Base-by-base conservation (phyloP, 2,329 filamentous ascomycete genomes). In the Cladosporium sp. region DNA sequence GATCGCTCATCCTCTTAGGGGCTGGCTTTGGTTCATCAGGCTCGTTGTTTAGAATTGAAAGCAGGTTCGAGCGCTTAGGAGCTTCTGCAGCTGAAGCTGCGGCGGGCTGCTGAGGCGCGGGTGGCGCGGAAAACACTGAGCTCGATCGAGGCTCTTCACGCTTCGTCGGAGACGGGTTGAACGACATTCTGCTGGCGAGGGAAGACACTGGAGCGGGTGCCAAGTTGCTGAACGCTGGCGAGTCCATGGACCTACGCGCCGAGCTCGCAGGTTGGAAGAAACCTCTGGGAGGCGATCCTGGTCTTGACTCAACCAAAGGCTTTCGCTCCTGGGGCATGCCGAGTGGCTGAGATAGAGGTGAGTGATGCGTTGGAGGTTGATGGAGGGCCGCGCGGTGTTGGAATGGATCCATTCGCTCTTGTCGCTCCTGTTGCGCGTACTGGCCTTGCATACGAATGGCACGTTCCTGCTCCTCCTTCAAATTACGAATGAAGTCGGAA, bases 31-130 rank as follows among this genome's bases (percentile, higher is more conserved):
- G 66, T 53, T 73, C 68, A 37, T 68, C 69, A 19, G 68, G 62
- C 20, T 71, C 70, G 6, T 62, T 63, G 58, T 74, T 74, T 19
- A 74, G 60, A 4, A 74, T 64, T 2, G 66, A 68, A 40, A 68
- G 60, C 51, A 74, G 39, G 56, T 73, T 74, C 5, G 71, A 73
- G 13, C 70, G 67, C 62, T 73, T 74, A 3, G 71, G 71, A 10
- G 70, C 66, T 49, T 71, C 70, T 15, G 67, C 64, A 28, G 35
- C 61, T 15, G 67, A 64, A 1, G 36, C 61, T 13, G 62, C 57
- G 32, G 52, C 45, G 28, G 62, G 32, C 28, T 57, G 55, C n/a
- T 47, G 37, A 40, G 57, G 44, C 17, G 58, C 56, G 15, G 56
- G 61, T 17, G 59, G 55, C 32, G 60, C 52, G 35, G 52, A 20